Conservation (phyloP, 2,329 filamentous ascomycete genomes). For the Verruconis gallopava region DNA sequence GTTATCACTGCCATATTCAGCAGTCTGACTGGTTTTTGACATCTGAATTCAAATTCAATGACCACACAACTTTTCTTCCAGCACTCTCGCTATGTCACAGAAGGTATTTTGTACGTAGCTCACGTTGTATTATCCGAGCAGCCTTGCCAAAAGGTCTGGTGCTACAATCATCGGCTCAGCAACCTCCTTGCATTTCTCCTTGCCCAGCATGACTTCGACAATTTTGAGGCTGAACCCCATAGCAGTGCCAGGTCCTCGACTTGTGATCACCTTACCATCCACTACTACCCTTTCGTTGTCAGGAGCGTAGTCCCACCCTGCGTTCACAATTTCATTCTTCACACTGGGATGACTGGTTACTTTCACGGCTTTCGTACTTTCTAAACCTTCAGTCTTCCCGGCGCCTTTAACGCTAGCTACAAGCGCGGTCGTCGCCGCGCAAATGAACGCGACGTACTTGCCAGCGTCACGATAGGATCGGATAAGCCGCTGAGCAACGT, state of each 20-base stretch:
- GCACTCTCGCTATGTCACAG: too few species aligned
- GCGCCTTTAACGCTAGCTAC: slow-evolving; percentile 16
- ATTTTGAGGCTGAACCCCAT: slow-evolving; percentile 26
- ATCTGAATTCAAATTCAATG: too few species aligned
- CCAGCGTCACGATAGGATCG: slow-evolving; percentile 18
- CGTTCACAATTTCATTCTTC: slow-evolving; percentile 17
- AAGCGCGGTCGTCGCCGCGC: slow-evolving; percentile 26
- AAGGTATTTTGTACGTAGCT: too few species aligned
- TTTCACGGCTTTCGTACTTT: slow-evolving; percentile 5
- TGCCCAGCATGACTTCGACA: slow-evolving; percentile 24
- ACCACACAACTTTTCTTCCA: too few species aligned
- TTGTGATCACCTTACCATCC: slow-evolving; percentile 21
- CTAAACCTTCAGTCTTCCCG: slow-evolving; percentile 7
- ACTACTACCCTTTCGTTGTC: slow-evolving; percentile 24
- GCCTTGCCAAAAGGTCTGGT: background rate
- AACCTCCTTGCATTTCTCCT: slow-evolving; percentile 36
- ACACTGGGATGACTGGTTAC: slow-evolving; percentile 24
- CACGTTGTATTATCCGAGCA: background rate
- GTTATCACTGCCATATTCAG: too few species aligned
- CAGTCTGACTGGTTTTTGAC: too few species aligned
- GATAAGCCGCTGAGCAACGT: slow-evolving; percentile 20
- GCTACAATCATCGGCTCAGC: slow-evolving; percentile 32
- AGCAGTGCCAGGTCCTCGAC: slow-evolving; percentile 26
- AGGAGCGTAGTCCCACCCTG: slow-evolving; percentile 24
- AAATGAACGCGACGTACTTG: slow-evolving; percentile 25